Evolutionary conservation across 768 basidiomycete species (phyloP), one percentile per base, ranked within the genome.

Genomic region (Dictyophora rubrovolvata): DNA sequence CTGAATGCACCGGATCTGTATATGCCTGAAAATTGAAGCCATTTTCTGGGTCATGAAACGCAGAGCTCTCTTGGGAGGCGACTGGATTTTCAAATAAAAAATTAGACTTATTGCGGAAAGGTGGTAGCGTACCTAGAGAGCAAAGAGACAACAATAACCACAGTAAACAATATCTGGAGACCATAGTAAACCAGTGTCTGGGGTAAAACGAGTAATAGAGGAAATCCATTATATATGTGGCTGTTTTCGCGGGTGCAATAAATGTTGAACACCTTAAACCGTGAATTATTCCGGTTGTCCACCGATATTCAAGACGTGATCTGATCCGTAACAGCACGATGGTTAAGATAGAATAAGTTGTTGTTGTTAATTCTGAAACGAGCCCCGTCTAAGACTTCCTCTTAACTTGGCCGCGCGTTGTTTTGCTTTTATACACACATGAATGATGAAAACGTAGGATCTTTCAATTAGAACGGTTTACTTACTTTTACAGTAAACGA

Each of bases 11-110:
- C 21, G 70, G 65, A 55, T 74, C 72, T 6, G 67, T 69, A 56
- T 69, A 62, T 59, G 69, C 72, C 55, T 69, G 69, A 69, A 83
- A 83, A 33, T 75, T 72, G 62, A 82, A 82, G 53, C 82, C 81
- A 64, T 78, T 82, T 64, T 75, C 78, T 18, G 60, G 69, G 62
- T 82, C 82, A 22, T 54, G 48, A 47, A 57, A 59, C 58, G 48
- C 14, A n/a, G 58, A 48, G 47, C 55, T 56, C 42, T 42, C 42
- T 58, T 61, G 57, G 57, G 56, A 22, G 36, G 48, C 9, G 9
- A 48, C 55, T 48, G 28, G 18, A 22, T 4, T n/a, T 37, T 11
- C 18, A 48, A 22, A 42, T 7, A 12, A 21, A 8, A 8, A 48
- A 21, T 23, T 22, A 18, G 20, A 5, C 17, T 5, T 21, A 3